Conservation (phyloP, 352 stramenopile genomes). For the Phytophthora chlamydospora region DNA sequence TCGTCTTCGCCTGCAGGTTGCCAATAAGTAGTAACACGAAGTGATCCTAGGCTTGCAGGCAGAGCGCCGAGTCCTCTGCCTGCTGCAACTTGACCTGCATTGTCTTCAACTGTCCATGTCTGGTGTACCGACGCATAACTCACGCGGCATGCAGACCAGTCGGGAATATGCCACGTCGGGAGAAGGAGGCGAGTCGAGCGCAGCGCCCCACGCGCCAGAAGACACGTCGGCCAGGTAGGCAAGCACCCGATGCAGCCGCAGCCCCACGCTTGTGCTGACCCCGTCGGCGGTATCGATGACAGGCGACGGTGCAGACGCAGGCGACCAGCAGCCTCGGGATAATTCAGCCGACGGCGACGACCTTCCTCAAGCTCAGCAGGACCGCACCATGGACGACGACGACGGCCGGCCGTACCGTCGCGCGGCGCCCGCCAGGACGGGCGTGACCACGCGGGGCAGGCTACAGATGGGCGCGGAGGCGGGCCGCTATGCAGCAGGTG, state of each 20-base stretch:
- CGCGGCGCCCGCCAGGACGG: neutral
- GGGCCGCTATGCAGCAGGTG: too few relatives aligned
- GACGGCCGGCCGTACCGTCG: constrained; percentile 10
- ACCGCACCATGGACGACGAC: constrained; percentile 7
- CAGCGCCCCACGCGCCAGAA: neutral
- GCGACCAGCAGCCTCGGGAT: neutral
- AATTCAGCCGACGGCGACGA: neutral
- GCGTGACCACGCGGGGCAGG: neutral
- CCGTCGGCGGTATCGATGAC: constrained; percentile 3
- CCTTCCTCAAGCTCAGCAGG: neutral
- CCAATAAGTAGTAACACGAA: constrained; percentile 19
- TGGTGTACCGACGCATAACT: neutral
- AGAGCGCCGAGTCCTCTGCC: too few relatives aligned
- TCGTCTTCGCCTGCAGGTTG: constrained; percentile 30
- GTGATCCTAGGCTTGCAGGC: too few relatives aligned
- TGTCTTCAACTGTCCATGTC: neutral
- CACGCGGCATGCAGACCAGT: constrained; percentile 1
- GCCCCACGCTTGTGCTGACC: constrained; percentile 12
- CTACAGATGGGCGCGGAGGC: neutral
- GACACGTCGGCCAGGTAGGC: constrained; percentile 3
- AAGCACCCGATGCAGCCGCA: neutral
- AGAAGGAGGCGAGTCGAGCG: constrained; percentile 10
- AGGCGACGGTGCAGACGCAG: constrained; percentile 10
- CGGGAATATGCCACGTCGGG: constrained; percentile 10
- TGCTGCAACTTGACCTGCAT: neutral